Percentiles rank a stretch among this genome's conserved stretches.
Conservation (phyloP, 352 stramenopile species). For the Globisporangium perplexum region DNA sequence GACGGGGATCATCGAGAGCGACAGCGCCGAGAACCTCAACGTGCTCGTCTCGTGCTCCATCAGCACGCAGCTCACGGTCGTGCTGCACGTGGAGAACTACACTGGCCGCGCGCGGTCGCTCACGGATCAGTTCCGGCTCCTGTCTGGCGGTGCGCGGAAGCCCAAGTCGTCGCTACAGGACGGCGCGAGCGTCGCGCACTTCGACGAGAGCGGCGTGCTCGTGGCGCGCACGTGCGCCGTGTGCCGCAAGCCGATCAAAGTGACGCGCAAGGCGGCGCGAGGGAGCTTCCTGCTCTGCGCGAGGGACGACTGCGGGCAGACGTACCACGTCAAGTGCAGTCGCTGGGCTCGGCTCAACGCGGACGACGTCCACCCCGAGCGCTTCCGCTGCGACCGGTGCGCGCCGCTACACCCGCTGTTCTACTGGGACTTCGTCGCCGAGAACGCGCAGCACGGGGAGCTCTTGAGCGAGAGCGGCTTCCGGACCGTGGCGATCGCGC, state of each 20-base stretch:
- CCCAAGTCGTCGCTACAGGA: conserved; percentile 7
- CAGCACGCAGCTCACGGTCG: conserved; percentile 33
- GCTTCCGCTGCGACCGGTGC: conserved; percentile 51
- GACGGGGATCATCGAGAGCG: conserved; percentile 44
- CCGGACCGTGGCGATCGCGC: conserved; percentile 27
- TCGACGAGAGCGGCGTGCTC: conserved; percentile 49
- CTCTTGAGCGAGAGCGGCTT: conserved; percentile 52
- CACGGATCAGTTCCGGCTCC: conserved; percentile 33
- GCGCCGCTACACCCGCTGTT: conserved; percentile 23
- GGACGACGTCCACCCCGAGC: conserved; percentile 15
- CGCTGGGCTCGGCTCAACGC: conserved; percentile 40
- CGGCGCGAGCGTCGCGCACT: conserved; percentile 39
- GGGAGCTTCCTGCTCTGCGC: conserved; percentile 34
- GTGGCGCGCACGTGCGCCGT: conserved; percentile 40
- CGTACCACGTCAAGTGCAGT: conserved; percentile 62
- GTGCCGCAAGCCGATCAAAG: conserved; percentile 43
- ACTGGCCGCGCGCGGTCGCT: conserved; percentile 28
- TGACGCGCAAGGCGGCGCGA: conserved; percentile 19
- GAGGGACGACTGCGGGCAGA: conserved; percentile 44
- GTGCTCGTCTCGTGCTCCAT: conserved; percentile 46
- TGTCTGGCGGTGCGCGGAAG: conserved; percentile 10
- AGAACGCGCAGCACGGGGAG: conserved; percentile 23
- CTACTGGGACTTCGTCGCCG: conserved; percentile 68
- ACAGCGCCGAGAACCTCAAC: conserved; percentile 42
- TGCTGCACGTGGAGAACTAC: conserved; percentile 63